Percentiles rank a stretch among this genome's conserved stretches.
Evolutionary conservation across 2,329 filamentous ascomycete species (phyloP).

Genomic region (Neonectria ditissima): DNA sequence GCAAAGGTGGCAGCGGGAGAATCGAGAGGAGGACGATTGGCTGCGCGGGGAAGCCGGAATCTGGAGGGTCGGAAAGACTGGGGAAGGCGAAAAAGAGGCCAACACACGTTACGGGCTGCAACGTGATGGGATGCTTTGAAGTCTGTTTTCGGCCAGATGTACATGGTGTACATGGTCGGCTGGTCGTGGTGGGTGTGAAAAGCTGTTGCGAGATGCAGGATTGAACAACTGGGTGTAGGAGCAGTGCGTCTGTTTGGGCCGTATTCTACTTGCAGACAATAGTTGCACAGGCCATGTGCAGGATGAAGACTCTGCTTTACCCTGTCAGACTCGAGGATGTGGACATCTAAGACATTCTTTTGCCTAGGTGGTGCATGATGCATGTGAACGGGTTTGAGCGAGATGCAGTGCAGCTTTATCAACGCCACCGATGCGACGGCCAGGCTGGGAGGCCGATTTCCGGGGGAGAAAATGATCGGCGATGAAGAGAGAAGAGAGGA

Average conservation of each 20-base stretch:
- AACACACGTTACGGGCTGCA: slow-evolving; percentile 39
- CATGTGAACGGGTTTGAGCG: slow-evolving; percentile 33
- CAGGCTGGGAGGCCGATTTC: slow-evolving; percentile 15
- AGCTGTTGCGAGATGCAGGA: slow-evolving; percentile 30
- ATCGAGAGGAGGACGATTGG: slow-evolving; percentile 33
- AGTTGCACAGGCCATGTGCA: slow-evolving; percentile 22
- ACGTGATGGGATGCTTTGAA: slow-evolving; percentile 36
- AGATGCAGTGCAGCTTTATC: slow-evolving; percentile 22
- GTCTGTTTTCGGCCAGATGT: slow-evolving; percentile 29
- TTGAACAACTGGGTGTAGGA: slow-evolving; percentile 23
- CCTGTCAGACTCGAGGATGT: slow-evolving; percentile 1
- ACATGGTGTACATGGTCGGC: slow-evolving; percentile 34
- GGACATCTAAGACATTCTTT: slow-evolving; percentile 1
- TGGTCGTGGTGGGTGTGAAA: slow-evolving; percentile 24
- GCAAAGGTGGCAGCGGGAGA: slow-evolving; percentile 22
- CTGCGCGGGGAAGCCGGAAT: slow-evolving; percentile 17
- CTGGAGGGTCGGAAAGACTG: slow-evolving; percentile 26
- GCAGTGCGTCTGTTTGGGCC: slow-evolving; percentile 10
- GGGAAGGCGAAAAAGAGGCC: slow-evolving; percentile 36
- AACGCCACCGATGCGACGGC: slow-evolving; percentile 23
- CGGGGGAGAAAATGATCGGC: slow-evolving; percentile 18
- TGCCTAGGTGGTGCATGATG: slow-evolving; percentile 24
- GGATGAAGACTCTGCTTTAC: not conserved
- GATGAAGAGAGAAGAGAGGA: slow-evolving; percentile 13
- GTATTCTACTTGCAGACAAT: slow-evolving; percentile 7